A percentile compares a stretch with the other conserved stretches of the same genome.
phyloP scores from a whole-genome alignment of 1,284 basidiomycete species.

The Xerocomus nothofagi region DNA sequence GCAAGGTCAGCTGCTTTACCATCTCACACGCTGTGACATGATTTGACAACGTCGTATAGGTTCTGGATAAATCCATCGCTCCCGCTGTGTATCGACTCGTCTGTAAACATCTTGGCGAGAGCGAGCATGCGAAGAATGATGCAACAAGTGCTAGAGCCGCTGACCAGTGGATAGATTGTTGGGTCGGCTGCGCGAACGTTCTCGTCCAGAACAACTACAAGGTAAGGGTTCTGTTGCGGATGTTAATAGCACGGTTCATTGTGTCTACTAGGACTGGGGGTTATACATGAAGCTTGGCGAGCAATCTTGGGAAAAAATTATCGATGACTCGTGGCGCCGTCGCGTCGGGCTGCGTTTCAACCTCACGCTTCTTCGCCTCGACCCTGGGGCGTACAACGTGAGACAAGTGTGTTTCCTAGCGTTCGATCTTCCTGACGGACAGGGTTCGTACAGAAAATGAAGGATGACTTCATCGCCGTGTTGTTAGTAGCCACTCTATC shows the following conservation, averaged over 20 bases:
- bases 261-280: slow-evolving; percentile 57
- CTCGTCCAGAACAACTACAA: slow-evolving; percentile 59
- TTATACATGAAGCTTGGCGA: slow-evolving; percentile 57
- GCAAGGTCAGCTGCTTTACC: slow-evolving; percentile 37
- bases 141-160: slow-evolving; percentile 35
- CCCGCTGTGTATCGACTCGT: slow-evolving; percentile 65
- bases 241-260: slow-evolving; percentile 4
- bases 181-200: slow-evolving; percentile 74
- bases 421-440: neutral
- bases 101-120: slow-evolving; percentile 49
- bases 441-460: slow-evolving; percentile 41
- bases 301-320: slow-evolving; percentile 62
- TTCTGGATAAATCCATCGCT: slow-evolving; percentile 54
- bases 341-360: slow-evolving; percentile 73
- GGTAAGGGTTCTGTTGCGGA: slow-evolving; percentile 37
- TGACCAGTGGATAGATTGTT: slow-evolving; percentile 70
- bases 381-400: slow-evolving; percentile 65
- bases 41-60: slow-evolving; percentile 36
- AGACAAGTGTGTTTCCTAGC: slow-evolving; percentile 26
- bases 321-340: slow-evolving; percentile 51
- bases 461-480: slow-evolving; percentile 56
- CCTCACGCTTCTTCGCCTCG: slow-evolving; percentile 61
- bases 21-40: neutral
- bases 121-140: slow-evolving; percentile 29
- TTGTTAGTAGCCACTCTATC: slow-evolving; percentile 60